These are phyloP conservation scores for Monilinia laxa DNA, from an alignment of 2,329 filamentous ascomycete genomes.

Conservation along the genomic window DNA sequence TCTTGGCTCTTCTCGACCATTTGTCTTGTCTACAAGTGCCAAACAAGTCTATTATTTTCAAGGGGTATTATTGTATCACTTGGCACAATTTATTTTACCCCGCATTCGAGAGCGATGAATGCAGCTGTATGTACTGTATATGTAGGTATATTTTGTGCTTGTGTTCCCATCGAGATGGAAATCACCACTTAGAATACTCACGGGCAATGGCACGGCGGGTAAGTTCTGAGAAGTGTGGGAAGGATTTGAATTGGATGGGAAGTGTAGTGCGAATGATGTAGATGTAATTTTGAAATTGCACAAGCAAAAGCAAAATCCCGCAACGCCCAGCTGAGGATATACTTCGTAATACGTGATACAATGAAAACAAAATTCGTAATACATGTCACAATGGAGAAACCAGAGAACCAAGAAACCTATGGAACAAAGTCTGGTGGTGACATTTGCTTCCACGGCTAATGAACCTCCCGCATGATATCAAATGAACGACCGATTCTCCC, in stretches of 20 bases:
- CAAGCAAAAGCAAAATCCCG: constrained; percentile 15
- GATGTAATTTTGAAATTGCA: background rate
- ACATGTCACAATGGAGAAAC: background rate
- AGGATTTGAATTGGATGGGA: background rate
- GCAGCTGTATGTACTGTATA: background rate
- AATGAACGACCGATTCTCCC: constrained; percentile 15
- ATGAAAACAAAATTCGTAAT: too few relatives aligned
- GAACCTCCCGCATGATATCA: constrained; percentile 21
- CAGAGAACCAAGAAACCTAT: background rate
- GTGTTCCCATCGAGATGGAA: background rate
- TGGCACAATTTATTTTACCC: background rate
- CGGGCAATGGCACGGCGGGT: background rate
- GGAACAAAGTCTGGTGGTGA: constrained; percentile 19
- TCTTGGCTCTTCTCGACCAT: constrained; percentile 2
- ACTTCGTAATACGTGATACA: background rate
- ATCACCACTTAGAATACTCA: background rate
- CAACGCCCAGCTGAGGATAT: constrained; percentile 15
- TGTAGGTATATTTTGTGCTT: background rate
- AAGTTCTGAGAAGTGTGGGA: background rate
- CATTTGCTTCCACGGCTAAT: constrained; percentile 24
- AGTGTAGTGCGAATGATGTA: background rate
- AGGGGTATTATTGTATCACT: constrained; percentile 4
- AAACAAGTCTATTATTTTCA: background rate
- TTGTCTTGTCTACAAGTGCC: background rate
- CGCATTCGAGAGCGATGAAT: constrained; percentile 7